Base-by-base conservation (phyloP, 2,329 filamentous ascomycete genomes). In the Diplodia seriata region DNA sequence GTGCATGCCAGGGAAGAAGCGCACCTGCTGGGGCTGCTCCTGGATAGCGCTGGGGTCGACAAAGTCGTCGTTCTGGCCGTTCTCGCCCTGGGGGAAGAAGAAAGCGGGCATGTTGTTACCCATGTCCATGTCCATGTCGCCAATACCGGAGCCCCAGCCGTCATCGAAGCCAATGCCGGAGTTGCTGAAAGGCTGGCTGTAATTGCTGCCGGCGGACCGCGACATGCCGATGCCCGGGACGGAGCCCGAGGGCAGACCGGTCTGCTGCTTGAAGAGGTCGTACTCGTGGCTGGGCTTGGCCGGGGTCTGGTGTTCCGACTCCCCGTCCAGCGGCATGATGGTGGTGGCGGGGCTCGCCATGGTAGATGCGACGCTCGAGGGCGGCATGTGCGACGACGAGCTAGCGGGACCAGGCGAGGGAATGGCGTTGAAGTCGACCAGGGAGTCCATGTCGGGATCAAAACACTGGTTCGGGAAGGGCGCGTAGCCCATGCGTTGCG, bases 191-290 rank as follows among this genome's bases (percentile, higher is more conserved):
- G 86, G 74, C 56, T 73, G 70, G 49, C 26, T 38, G 70, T 64
- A 54, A 67, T 74, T 83, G 70, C 76, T 79, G 12, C 73, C 68
- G 72, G 74, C 74, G 18, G 55, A 83, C 76, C 91, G 85, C 78
- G 91, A 93, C 66, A 68, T 68, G 49, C 57, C 33, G 74, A 95
- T 87, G 43, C 91, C 91, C 76, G 95, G 87, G 14, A 94, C 84
- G 64, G 93, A 94, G 70, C 93, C 93, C 1, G 92, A 90, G 0
- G 95, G 92, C 36, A 97, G 89, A 71, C 94, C 93, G 3, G 95
- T 97, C 83, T 97, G 94, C 78, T 99, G 95, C 82, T 93, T 92
- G 83, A 97, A 96, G 76, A 92, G 89, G 75, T 93, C 92, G 84
- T 98, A 98, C 81, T 97, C 92, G 82, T 97, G 94, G 79, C 93